phyloP scores from a whole-genome alignment of 2,329 filamentous ascomycete species.

The Claviceps sp. region DNA sequence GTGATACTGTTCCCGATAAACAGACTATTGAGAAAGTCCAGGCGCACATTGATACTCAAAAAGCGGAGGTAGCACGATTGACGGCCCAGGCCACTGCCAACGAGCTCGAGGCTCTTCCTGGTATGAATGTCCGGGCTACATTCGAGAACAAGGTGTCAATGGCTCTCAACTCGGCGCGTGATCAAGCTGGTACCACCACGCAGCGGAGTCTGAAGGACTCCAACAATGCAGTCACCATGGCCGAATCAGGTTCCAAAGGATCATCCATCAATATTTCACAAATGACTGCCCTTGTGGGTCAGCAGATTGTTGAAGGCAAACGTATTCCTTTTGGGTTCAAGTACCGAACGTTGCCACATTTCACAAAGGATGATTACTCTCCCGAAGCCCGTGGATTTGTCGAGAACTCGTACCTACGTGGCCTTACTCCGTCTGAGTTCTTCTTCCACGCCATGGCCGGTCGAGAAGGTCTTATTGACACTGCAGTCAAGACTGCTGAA shows the following conservation, averaged over 20 bases:
- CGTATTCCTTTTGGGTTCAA: constrained; percentile 99
- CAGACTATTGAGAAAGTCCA: constrained; percentile 76
- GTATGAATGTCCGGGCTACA: constrained; percentile 97
- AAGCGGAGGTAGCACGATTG: constrained; percentile 63
- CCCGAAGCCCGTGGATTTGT: constrained; percentile 95
- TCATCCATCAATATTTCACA: constrained; percentile 99
- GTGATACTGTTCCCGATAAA: constrained; percentile 89
- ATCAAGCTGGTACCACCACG: constrained; percentile 85
- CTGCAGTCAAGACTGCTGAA: constrained; percentile 96
- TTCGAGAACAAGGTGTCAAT: constrained; percentile 97
- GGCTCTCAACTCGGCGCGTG: constrained; percentile 87
- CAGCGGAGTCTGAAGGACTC: constrained; percentile 86
- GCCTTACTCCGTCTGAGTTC: constrained; percentile 88
- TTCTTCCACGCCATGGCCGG: constrained; percentile 99
- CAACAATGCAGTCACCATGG: constrained; percentile 96
- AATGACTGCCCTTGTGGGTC: constrained; percentile 95
- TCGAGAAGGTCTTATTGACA: constrained; percentile 99
- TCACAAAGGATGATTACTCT: constrained; percentile 98
- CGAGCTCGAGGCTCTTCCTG: constrained; percentile 78
- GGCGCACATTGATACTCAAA: constrained; percentile 66
- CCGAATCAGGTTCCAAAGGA: constrained; percentile 91
- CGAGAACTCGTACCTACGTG: constrained; percentile 95
- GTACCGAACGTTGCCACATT: constrained; percentile 90
- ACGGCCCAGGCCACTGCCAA: constrained; percentile 73
- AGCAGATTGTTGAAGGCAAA: constrained; percentile 96